Evolutionary conservation across 805 yeast species (phyloP), one percentile per base, ranked within the genome.

Genomic region (Wickerhamomyces bisporus): DNA sequence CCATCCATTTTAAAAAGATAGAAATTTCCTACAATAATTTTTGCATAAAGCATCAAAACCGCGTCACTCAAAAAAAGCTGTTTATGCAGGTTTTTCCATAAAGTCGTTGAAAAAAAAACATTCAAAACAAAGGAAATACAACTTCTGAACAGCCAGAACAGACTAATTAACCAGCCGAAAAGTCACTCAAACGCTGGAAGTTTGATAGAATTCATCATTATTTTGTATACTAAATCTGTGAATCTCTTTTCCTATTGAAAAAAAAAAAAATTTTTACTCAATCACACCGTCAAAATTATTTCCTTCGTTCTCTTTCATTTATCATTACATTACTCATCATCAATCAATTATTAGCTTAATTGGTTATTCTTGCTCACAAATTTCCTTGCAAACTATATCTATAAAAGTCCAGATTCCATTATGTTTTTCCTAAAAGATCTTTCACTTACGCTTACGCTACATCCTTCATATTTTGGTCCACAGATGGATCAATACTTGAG

Each of bases 401-500:
- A 6, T 16, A 25, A n/a, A 17, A 19, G 3, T 9, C 11, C 19
- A 20, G 18, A 24, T 16, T 13, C 14, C 13, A 20, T 6, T 30
- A 65, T 68, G 73, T 68, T 68, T 50, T 68, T 68, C 51, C 63
- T 66, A 54, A 93, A 93, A 66, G 98, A 93, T 65, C 77, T 93
- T 49, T 83, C 97, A 48, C 74, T 93, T 42, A 87, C 86, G 60
- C 72, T 93, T 51, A 89, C 97, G 32, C 80, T 93, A 40, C 98
- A 91, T 63, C 99, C 99, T 37, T 88, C 98, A 25, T 93, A 81
- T 63, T 91, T 89, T 58, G 98, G 98, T 2, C 96, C 98, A 3
- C 94, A 89, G 52, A 93, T 93, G 98, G 88, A 85, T 64, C 94
- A 87, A 58, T 91, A 80, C 57, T 70, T 93, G 50, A 79, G 94